Evolutionary conservation across 2,329 filamentous ascomycete species (phyloP), one percentile per base, ranked within the genome.

Genomic region (Alternaria sp.): DNA sequence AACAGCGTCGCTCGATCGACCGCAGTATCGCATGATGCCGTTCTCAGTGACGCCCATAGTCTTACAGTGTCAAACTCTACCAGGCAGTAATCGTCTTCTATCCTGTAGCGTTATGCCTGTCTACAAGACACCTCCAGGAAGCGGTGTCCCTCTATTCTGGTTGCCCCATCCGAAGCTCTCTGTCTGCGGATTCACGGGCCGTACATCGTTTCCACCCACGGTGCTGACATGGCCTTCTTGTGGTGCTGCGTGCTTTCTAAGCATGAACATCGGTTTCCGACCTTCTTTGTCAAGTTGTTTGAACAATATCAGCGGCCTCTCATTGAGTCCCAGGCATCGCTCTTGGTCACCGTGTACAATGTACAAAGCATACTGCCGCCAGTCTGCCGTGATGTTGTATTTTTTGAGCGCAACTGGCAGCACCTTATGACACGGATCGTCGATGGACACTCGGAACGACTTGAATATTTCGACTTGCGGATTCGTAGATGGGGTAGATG

Each of bases 281-380:
- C 95, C 95, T 82, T 98, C 95, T 78, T 94, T 94, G 76, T 98
- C 94, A 58, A 99, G 83, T 78, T 98, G 94, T 81, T 99, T 99
- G 82, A 99, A 99, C 64, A 99, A 81, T 64, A 97, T 96, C 60
- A 99, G 83, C 10, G 95, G 95, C 73, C 96, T 94, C 81, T 99
- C 95, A 59, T 98, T 91, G 67, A 97, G 84, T 1, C 92, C 93
- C 38, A 99, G 81, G 78, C 94, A 98, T 14, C 95, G 90, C 81
- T 99, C 95, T 80, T 98, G 93, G 74, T 98, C 94, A n/a, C 95
- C 95, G 72, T 97, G 97, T 4, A 99, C 95, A 77, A 99, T 99
- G 76, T 98, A 99, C 32, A 99, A 83, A 0, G 95, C 94, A 76
- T 99, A 99, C 75, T 98, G 93, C 70, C 96, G 92, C 92, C 94